phyloP scores from a whole-genome alignment of 345 rosid genomes.

The Hirschfeldia incana region DNA sequence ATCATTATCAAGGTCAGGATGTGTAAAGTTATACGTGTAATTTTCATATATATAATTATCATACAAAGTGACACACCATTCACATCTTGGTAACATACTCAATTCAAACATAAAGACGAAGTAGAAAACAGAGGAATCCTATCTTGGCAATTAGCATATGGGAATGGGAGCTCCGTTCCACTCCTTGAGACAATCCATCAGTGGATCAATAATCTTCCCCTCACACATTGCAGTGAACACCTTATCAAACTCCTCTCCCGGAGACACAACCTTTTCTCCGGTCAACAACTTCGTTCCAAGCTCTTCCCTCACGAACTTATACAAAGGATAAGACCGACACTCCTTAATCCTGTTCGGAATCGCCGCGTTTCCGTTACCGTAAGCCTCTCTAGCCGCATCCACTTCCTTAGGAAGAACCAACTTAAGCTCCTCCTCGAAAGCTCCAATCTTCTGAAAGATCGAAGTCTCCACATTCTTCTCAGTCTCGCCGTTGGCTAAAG shows the following conservation, averaged over 20 bases:
- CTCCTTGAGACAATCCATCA: slow-evolving; percentile 63
- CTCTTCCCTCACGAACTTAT: slow-evolving; percentile 64
- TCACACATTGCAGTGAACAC: slow-evolving; percentile 64
- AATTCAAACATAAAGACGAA: too few species aligned
- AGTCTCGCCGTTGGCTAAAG: too few species aligned
- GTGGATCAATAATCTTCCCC: slow-evolving; percentile 63
- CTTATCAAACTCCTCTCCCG: slow-evolving; percentile 76
- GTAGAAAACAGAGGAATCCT: slow-evolving; percentile 19
- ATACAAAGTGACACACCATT: slow-evolving; percentile 21
- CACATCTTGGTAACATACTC: too few species aligned
- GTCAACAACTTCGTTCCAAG: slow-evolving; percentile 55
- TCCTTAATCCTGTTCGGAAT: slow-evolving; percentile 63
- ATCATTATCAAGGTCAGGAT: neutral
- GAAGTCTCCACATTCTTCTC: too few species aligned
- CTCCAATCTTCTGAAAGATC: too few species aligned
- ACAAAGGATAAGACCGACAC: slow-evolving; percentile 72
- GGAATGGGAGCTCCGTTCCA: slow-evolving; percentile 82
- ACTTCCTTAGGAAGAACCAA: slow-evolving; percentile 59
- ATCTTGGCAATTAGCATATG: slow-evolving; percentile 42
- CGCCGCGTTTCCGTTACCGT: slow-evolving; percentile 45
- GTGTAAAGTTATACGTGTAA: neutral
- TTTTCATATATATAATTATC: slow-evolving; percentile 1
- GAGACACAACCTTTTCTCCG: slow-evolving; percentile 60
- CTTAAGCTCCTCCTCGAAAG: slow-evolving; percentile 64
- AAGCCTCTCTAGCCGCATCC: slow-evolving; percentile 49